Evolutionary conservation across 257 asterid species (phyloP), one percentile per base, ranked within the genome.

Genomic region (Avicennia marina): DNA sequence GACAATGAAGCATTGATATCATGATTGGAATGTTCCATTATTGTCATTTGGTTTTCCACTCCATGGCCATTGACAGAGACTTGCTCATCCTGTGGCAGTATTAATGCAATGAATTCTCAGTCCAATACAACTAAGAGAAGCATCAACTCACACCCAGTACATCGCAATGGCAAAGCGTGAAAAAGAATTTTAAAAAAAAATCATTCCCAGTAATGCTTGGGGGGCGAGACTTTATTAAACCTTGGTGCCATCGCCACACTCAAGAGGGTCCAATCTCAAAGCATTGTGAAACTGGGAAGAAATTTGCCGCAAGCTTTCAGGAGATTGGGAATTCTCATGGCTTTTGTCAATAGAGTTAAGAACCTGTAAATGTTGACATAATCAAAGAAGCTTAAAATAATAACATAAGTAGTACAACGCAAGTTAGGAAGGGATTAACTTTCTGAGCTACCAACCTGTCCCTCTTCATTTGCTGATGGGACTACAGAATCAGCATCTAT

Each of bases 241-340:
- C 94, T 87, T 72, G 19, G 66, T 55, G 56, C 56, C 83, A 49
- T 56, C 70, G 59, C 24, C 70, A 52, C 57, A 71, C n/a, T n/a
- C n/a, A n/a, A n/a, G n/a, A 67, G 76, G 34, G 63, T 79, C 78
- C 66, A 84, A 46, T 47, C 75, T 67, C 24, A 81, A 63, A 53
- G 78, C 79, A 50, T 67, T 77, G 41, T 72, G 78, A 72, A 81
- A 84, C 56, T 84, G 90, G 43, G 88, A 66, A 64, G 88, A 81
- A 36, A 81, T 74, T 34, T 81, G 73, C 61, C 71, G 87, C 82
- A 70, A 67, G 64, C 63, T 63, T 63, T 71, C 82, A 50, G 67
- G 89, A 29, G 81, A 27, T 58, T 75, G 76, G 41, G 69, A 32
- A 53, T 70, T 70, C 12, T 69, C 65, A 51, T 72, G 62, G 62